Percentiles rank a stretch among this genome's conserved stretches.
Evolutionary conservation across 345 rosid genomes (phyloP).

Genomic region (Citrus mangshanensis): DNA sequence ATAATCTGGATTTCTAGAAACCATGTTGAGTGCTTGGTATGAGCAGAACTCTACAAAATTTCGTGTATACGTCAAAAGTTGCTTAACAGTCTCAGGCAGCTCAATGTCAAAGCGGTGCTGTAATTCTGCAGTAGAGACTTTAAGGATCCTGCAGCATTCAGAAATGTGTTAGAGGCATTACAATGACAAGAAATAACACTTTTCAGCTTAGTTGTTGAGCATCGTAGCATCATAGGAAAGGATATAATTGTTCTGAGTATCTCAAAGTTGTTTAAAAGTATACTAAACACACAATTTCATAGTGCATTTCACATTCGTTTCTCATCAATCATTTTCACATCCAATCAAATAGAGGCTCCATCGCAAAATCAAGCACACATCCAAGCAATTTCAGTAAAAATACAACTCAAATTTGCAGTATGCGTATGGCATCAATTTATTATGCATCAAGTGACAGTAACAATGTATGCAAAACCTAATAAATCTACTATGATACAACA

Average conservation of each 20-base stretch:
- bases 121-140: constrained; percentile 56
- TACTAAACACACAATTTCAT: not conserved
- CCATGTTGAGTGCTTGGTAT: constrained; percentile 55
- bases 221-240: not conserved
- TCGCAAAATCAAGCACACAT: not conserved
- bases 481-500: not conserved
- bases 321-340: not conserved
- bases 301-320: not conserved
- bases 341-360: not conserved
- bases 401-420: not conserved
- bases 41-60: constrained; percentile 82
- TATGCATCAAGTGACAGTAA: not conserved
- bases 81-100: constrained; percentile 72
- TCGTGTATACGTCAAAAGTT: constrained; percentile 60
- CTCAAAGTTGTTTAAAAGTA: not conserved
- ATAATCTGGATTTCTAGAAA: constrained; percentile 50
- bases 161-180: not conserved
- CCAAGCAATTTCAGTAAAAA: not conserved
- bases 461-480: not conserved
- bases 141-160: constrained; percentile 51
- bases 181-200: not conserved
- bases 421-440: not conserved
- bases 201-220: not conserved
- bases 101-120: constrained; percentile 73
- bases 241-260: not conserved